Conservation (phyloP, 768 basidiomycete species). For the Russula sp. region DNA sequence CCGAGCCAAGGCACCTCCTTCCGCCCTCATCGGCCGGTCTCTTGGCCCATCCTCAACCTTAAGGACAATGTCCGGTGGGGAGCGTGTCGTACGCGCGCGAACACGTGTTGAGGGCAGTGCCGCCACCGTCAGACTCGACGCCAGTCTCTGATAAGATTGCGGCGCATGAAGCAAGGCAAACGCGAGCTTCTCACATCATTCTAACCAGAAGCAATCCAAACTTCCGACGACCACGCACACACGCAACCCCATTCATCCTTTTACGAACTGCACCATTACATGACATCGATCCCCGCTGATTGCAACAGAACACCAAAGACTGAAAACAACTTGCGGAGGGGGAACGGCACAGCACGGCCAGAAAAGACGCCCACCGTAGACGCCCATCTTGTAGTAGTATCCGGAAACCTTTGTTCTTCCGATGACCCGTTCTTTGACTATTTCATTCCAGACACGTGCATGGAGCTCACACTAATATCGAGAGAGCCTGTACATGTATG, state of each 20-base stretch:
- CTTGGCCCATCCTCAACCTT: neutral
- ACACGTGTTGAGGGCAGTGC: neutral
- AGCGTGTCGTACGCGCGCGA: neutral
- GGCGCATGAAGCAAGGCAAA: neutral
- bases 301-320: neutral
- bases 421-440: neutral
- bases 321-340: too few species aligned
- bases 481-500: neutral
- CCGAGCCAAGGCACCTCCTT: constrained; percentile 7
- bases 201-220: neutral
- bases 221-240: constrained; percentile 7
- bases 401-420: constrained; percentile 1
- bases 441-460: neutral
- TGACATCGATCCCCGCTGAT: constrained; percentile 1
- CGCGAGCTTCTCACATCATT: neutral
- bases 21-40: constrained; percentile 7
- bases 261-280: neutral
- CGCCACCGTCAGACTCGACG: neutral
- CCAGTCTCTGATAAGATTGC: neutral
- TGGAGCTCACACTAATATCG: neutral
- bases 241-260: neutral
- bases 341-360: neutral
- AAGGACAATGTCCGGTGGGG: neutral
- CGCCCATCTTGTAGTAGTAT: neutral
- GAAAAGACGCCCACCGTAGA: neutral